Base-by-base conservation (phyloP, 768 basidiomycete genomes). In the Agrocybe pediades region DNA sequence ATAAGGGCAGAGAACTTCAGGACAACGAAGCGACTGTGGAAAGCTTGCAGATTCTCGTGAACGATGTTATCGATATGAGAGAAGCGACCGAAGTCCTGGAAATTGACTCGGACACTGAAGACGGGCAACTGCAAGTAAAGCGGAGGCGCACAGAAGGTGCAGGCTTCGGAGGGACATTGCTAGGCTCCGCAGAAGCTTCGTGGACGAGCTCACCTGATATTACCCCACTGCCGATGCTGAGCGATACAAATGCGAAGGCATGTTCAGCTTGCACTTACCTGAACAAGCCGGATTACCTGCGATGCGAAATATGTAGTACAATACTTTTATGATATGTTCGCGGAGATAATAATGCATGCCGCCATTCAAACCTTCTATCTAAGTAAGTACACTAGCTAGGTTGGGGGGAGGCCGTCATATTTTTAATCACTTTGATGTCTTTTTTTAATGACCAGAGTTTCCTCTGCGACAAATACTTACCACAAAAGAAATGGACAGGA, bases 81-180 rank as follows among this genome's bases (percentile, higher is more conserved):
- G 84, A 86, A 65, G 81, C 83, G 54, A 74, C 71, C 23, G 87
- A 89, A 64, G 78, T 83, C 23, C 72, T 82, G 21, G 83, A 81
- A n/a, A 72, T 84, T 40, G 69, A 72, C 60, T 74, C 75, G 20
- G 82, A 84, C 60, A 70, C 74, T 21, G 81, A 85, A 20, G 79
- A 74, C 29, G 66, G 64, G 2, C 66, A 66, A 48, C 65, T 68
- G 24, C 62, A 60, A 39, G n/a, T n/a, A n/a, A 76, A 74, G 62
- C 75, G 73, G 61, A 73, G 74, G 53, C 73, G 76, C 52, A 77
- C 80, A 44, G 87, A 89, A 69, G 85, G 79, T 11, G 76, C 74
- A 57, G 90, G 86, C 2, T 92, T 92, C 65, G 79, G 80, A 47
- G 90, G 90, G 21, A 92, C 90, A 20, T 66, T 91, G 41, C 76